Evolutionary conservation across 768 basidiomycete species (phyloP).

Genomic region (Leccinellum luteum): DNA sequence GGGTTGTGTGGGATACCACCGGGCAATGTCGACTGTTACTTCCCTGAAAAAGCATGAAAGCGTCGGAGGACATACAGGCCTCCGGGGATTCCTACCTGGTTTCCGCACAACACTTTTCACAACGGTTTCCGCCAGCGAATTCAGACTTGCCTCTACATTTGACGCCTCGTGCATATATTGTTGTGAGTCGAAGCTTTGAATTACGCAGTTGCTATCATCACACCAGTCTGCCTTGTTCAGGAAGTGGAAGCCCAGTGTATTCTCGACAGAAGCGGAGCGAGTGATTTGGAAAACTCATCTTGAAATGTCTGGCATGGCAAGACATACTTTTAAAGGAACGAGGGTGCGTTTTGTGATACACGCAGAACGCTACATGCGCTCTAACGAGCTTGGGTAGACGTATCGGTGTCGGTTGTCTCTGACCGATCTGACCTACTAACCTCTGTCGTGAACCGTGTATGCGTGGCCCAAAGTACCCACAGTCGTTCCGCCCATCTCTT

Average conservation of each 20-base stretch:
- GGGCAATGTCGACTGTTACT: slow-evolving; percentile 18
- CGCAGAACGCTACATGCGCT: too few species aligned
- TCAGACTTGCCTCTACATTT: slow-evolving; percentile 26
- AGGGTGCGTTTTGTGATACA: background rate
- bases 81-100: slow-evolving; percentile 13
- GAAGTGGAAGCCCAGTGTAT: background rate
- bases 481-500: background rate
- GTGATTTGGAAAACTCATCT: background rate
- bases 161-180: slow-evolving; percentile 2
- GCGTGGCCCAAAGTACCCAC: too few species aligned
- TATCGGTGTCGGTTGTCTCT: too few species aligned
- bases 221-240: background rate
- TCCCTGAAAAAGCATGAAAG: slow-evolving; percentile 15
- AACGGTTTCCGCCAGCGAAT: slow-evolving; percentile 22
- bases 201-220: background rate
- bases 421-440: too few species aligned
- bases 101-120: slow-evolving; percentile 10
- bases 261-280: background rate
- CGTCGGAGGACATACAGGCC: slow-evolving; percentile 1
- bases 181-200: background rate
- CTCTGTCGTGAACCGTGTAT: too few species aligned
- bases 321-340: background rate
- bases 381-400: too few species aligned
- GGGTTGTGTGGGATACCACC: background rate
- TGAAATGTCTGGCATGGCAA: background rate